Conservation (phyloP, 805 yeast species). For the Metschnikowia gelsemii region DNA sequence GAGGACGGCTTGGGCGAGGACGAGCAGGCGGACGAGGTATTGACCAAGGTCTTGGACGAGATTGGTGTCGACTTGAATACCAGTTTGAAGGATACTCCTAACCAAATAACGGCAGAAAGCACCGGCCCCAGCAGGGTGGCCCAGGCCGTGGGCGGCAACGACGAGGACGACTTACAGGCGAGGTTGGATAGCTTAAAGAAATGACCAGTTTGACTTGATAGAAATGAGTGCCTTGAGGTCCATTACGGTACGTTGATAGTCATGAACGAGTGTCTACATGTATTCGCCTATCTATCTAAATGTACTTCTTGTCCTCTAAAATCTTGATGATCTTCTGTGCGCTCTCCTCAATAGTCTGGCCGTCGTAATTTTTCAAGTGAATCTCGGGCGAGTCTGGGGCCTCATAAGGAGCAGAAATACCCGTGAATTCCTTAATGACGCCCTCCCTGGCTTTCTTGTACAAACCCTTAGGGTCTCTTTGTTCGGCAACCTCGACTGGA, state of each 20-base stretch:
- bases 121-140: slow-evolving; percentile 40
- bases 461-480: slow-evolving; percentile 95
- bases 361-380: slow-evolving; percentile 67
- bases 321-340: slow-evolving; percentile 71
- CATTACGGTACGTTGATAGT: neutral
- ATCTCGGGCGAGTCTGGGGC: slow-evolving; percentile 85
- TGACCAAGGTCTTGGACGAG: slow-evolving; percentile 89
- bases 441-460: slow-evolving; percentile 98
- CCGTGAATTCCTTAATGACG: slow-evolving; percentile 89
- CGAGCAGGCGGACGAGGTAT: slow-evolving; percentile 88
- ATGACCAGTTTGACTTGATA: slow-evolving; percentile 19
- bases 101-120: slow-evolving; percentile 28
- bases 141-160: slow-evolving; percentile 52
- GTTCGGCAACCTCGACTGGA: slow-evolving; percentile 91
- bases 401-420: slow-evolving; percentile 94
- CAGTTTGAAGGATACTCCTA: slow-evolving; percentile 48
- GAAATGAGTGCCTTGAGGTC: too few relatives aligned
- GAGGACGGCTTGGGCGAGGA: slow-evolving; percentile 69
- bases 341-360: slow-evolving; percentile 73
- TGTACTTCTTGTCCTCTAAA: slow-evolving; percentile 51
- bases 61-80: slow-evolving; percentile 82
- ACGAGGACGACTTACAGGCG: slow-evolving; percentile 86
- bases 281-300: slow-evolving; percentile 13
- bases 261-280: neutral
- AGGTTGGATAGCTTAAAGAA: slow-evolving; percentile 79